Conservation (phyloP, 2,329 filamentous ascomycete species). For the Coniosporium tulheliwenetii region DNA sequence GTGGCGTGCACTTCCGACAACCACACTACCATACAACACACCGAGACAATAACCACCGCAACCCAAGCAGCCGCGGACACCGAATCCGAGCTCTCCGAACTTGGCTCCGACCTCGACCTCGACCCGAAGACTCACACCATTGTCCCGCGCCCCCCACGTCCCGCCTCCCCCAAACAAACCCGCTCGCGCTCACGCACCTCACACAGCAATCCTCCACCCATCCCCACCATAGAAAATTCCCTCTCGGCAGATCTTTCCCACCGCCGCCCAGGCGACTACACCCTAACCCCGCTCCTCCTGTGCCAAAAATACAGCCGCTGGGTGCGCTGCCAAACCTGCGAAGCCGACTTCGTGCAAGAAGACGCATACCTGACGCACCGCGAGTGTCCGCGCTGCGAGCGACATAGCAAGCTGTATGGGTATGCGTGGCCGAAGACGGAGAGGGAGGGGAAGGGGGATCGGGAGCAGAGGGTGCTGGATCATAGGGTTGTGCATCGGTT, state of each 20-base stretch:
- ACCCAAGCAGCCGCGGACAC: not conserved
- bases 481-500: conserved; percentile 82
- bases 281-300: conserved; percentile 61
- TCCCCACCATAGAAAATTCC: not conserved
- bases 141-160: conserved; percentile 6
- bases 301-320: conserved; percentile 63
- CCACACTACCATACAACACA: too few relatives aligned
- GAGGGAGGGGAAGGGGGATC: conserved; percentile 57
- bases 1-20: too few relatives aligned
- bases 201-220: not conserved
- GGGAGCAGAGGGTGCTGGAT: conserved; percentile 55
- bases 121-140: conserved; percentile 20
- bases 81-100: conserved; percentile 22
- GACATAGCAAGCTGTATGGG: conserved; percentile 90
- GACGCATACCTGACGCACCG: conserved; percentile 77
- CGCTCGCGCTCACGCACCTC: too few relatives aligned
- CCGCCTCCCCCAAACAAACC: conserved; percentile 3
- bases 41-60: too few relatives aligned
- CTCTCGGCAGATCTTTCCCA: conserved; percentile 6
- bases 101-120: conserved; percentile 20
- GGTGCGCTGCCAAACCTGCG: conserved; percentile 81
- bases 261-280: conserved; percentile 44
- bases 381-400: conserved; percentile 82
- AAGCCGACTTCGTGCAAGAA: conserved; percentile 67
- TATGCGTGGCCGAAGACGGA: conserved; percentile 95